Conservation (phyloP, 83 land plant species). For the Picea abies region DNA sequence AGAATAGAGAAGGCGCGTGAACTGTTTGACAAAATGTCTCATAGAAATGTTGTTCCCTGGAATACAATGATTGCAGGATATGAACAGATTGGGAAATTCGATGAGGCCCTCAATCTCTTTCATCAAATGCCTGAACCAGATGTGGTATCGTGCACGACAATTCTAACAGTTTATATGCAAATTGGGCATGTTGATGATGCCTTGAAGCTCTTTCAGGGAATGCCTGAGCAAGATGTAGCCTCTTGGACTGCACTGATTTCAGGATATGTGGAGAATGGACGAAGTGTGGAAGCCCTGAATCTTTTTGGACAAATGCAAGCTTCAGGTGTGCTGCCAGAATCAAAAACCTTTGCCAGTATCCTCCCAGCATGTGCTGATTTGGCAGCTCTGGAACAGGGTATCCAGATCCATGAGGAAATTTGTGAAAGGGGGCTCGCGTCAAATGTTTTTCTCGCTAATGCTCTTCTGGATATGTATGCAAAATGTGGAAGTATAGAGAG, state of each 20-base stretch:
- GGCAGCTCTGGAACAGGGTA: not conserved
- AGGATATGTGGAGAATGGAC: constrained; percentile 7
- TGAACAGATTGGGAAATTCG: too few species aligned
- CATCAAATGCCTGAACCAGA: not conserved
- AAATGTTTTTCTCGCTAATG: not conserved
- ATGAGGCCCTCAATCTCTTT: constrained; percentile 3
- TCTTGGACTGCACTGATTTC: constrained; percentile 18
- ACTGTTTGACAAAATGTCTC: constrained; percentile 42
- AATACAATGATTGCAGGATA: too few species aligned
- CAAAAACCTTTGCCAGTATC: not conserved
- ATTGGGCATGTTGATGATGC: constrained; percentile 9
- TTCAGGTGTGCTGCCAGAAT: not conserved
- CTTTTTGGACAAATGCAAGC: constrained; percentile 8
- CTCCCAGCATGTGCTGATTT: not conserved
- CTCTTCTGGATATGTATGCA: not conserved
- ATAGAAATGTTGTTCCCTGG: constrained; percentile 21
- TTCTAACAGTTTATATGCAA: constrained; percentile 1
- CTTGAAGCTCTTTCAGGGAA: constrained; percentile 3
- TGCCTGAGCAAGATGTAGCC: constrained; percentile 1
- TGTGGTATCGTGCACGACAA: constrained; percentile 17
- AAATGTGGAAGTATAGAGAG: not conserved
- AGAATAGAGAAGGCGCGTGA: not conserved
- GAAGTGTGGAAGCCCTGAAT: not conserved
- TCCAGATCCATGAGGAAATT: not conserved
- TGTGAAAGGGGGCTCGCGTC: not conserved